Percentiles rank a stretch among this genome's conserved stretches.
These are phyloP conservation scores for Solidago caesia DNA, from an alignment of 129 eudicot species.

Conservation along the genomic window DNA sequence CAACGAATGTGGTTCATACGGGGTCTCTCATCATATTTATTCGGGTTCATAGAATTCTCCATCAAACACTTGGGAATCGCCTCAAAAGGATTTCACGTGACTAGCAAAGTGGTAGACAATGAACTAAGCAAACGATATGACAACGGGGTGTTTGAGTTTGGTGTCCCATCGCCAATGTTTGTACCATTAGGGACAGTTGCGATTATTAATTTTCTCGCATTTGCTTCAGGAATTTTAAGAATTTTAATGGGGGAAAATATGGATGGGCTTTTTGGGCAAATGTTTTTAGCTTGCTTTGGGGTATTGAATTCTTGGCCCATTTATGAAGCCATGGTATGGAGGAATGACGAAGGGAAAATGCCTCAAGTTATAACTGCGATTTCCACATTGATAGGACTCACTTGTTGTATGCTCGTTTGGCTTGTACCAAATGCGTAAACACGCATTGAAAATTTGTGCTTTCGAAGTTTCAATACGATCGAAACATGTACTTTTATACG, in stretches of 20 bases:
- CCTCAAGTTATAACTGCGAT: constrained; percentile 46
- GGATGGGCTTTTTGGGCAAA: constrained; percentile 42
- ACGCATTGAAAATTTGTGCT: constrained; percentile 21
- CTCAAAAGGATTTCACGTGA: constrained; percentile 60
- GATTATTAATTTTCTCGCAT: constrained; percentile 46
- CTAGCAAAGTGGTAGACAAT: constrained; percentile 64
- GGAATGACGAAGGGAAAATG: constrained; percentile 65
- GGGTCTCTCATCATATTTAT: constrained; percentile 51
- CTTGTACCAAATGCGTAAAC: constrained; percentile 27
- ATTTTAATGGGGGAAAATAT: constrained; percentile 22
- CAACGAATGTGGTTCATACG: constrained; percentile 70
- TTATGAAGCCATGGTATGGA: constrained; percentile 72
- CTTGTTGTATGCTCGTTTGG: constrained; percentile 31
- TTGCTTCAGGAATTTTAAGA: constrained; percentile 34
- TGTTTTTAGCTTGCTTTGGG: constrained; percentile 52
- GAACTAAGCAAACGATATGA: constrained; percentile 61
- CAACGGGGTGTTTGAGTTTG: constrained; percentile 62
- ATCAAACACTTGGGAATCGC: constrained; percentile 50
- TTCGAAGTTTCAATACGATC: not conserved
- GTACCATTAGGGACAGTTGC: constrained; percentile 54
- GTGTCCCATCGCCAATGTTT: constrained; percentile 73
- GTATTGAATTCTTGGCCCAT: constrained; percentile 62
- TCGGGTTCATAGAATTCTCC: constrained; percentile 49
- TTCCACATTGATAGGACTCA: constrained; percentile 37
- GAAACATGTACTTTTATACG: not conserved